Evolutionary conservation across 495 filamentous ascomycete species (phyloP), one percentile per base, ranked within the genome.

Genomic region (Oidiodendron maius): DNA sequence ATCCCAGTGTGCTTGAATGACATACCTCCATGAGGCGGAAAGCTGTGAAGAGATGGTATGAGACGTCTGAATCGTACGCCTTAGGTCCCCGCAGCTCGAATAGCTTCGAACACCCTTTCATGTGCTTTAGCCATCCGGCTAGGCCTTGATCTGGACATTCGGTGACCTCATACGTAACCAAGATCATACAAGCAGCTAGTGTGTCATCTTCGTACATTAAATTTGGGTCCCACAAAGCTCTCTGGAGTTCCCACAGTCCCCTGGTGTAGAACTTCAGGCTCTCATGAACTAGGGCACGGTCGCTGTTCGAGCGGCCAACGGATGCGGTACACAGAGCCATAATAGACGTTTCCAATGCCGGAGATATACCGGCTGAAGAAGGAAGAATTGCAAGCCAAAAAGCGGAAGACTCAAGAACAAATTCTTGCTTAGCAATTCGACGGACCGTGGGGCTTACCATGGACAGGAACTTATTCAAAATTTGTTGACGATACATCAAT

Each of bases 111-210:
- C 63, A 50, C 8, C 66, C 68, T 10, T 57, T 49, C 20, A 61
- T 58, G 41, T 71, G 68, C 12, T 47, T 55, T 18, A 53, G 48
- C 50, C 65, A 71, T 1, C 51, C 68, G 2, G 55, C 30, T 3
- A 48, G 18, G n/a, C 44, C 50, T 15, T 49, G 28, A 36, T 44
- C 48, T 0, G 67, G 67, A 41, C 67, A 70, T 49, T 71, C 64
- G 16, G 61, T 40, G 8, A 62, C 47, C 47, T 71, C 68, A 40
- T 67, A 71, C n/a, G 64, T 53, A 30, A 56, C 53, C 1, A 69
- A 46, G 4, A 60, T 56, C 53, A 68, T 51, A 38, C 61, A 65
- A 10, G 64, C 63, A 5, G 66, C 68, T 3, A 66, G 49, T 1
- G 62, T 69, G 40, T 61, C 59, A 43, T 67, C 64, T 18, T 57